phyloP scores from a whole-genome alignment of 1,139 yeast genomes.

The Geotrichum phurueaensis region DNA sequence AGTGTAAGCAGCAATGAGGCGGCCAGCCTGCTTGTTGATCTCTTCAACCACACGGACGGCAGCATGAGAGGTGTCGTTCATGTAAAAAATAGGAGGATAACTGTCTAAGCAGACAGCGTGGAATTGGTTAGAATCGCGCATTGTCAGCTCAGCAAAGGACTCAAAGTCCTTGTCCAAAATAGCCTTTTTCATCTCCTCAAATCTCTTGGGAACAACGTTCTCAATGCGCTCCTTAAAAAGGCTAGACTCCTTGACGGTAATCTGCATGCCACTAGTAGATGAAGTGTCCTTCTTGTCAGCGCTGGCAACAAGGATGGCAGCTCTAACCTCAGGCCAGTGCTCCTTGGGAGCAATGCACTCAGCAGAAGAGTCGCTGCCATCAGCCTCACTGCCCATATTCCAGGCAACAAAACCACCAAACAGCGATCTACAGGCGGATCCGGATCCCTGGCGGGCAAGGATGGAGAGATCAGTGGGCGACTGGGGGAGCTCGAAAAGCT shows the following conservation, averaged over 20 bases:
- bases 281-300: constrained; percentile 93
- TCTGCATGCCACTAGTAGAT: constrained; percentile 93
- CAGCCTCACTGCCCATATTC: constrained; percentile 78
- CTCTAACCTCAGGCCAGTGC: constrained; percentile 92
- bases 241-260: constrained; percentile 83
- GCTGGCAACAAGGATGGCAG: constrained; percentile 85
- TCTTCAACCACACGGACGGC: constrained; percentile 76
- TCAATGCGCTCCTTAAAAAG: constrained; percentile 72
- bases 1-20: constrained; percentile 84
- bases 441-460: constrained; percentile 96
- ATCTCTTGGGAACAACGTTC: constrained; percentile 80
- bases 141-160: constrained; percentile 80
- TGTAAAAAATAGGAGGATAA: constrained; percentile 89
- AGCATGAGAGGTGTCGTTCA: constrained; percentile 90
- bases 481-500: constrained; percentile 73
- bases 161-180: constrained; percentile 67
- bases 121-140: constrained; percentile 94
- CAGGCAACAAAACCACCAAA: constrained; percentile 98
- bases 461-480: constrained; percentile 78
- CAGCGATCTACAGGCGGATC: constrained; percentile 94
- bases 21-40: constrained; percentile 58
- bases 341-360: constrained; percentile 76
- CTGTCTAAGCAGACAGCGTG: constrained; percentile 96
- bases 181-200: constrained; percentile 70
- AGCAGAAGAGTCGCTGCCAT: constrained; percentile 89